These are phyloP conservation scores for Paxillus rubicundulus DNA, from an alignment of 768 basidiomycete genomes.

Conservation along the genomic window DNA sequence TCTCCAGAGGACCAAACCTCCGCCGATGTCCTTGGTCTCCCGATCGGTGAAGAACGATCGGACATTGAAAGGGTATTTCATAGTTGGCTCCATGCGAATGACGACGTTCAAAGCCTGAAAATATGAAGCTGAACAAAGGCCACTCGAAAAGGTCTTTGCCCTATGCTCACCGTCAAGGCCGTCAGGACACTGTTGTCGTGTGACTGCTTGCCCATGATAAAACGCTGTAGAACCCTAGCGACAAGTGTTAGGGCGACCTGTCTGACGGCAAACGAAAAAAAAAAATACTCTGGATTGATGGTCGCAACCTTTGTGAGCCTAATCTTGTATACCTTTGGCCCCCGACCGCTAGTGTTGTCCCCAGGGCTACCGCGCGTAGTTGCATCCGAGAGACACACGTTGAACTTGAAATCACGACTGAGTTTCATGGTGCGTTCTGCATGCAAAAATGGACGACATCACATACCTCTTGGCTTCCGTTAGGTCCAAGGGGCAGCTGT, in stretches of 20 bases:
- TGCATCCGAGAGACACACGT: slow-evolving; percentile 50
- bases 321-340: slow-evolving; percentile 68
- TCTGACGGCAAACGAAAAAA: slow-evolving; percentile 19
- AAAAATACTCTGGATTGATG: slow-evolving; percentile 52
- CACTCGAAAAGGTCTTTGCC: neutral
- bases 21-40: slow-evolving; percentile 53
- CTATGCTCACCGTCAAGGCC: slow-evolving; percentile 53
- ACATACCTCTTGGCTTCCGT: slow-evolving; percentile 50
- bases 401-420: slow-evolving; percentile 45
- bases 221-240: slow-evolving; percentile 58
- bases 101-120: slow-evolving; percentile 69
- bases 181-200: slow-evolving; percentile 68
- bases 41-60: slow-evolving; percentile 69
- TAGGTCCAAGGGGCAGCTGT: slow-evolving; percentile 57
- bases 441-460: neutral
- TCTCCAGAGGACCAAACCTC: slow-evolving; percentile 69
- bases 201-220: slow-evolving; percentile 61
- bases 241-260: slow-evolving; percentile 5
- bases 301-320: slow-evolving; percentile 55
- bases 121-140: neutral
- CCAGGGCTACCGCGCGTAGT: slow-evolving; percentile 32
- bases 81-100: slow-evolving; percentile 70
- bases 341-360: slow-evolving; percentile 33
- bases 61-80: slow-evolving; percentile 67
- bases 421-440: slow-evolving; percentile 1